These are phyloP conservation scores for Anthoceros angustus DNA, from an alignment of 225 moss, liverwort and hornwort genomes.

Conservation along the genomic window DNA sequence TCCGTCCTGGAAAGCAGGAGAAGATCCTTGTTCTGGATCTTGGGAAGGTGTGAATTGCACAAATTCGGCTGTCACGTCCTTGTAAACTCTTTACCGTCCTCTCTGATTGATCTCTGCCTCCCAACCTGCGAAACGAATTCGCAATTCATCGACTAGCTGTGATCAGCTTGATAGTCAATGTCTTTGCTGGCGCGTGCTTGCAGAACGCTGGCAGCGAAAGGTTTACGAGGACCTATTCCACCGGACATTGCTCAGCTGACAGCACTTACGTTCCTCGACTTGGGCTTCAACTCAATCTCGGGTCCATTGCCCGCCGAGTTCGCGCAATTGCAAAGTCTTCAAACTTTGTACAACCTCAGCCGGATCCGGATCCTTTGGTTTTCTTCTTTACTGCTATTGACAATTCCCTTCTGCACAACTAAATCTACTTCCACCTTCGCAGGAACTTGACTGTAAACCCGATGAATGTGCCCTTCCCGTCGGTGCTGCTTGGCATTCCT, in stretches of 20 bases:
- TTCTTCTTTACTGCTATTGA: background rate
- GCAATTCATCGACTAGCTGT: background rate
- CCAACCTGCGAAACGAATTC: background rate
- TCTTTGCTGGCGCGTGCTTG: background rate
- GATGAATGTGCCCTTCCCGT: background rate
- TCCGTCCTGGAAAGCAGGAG: background rate
- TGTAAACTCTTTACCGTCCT: background rate
- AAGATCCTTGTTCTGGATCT: background rate
- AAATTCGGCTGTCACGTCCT: background rate
- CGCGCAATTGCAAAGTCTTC: background rate
- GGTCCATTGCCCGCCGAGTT: background rate
- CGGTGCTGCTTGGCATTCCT: background rate
- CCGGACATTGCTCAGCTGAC: background rate
- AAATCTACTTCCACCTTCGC: background rate
- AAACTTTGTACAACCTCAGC: background rate
- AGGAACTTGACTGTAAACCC: background rate
- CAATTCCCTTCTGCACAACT: background rate
- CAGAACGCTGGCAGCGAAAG: background rate
- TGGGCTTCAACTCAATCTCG: background rate
- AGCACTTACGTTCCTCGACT: background rate
- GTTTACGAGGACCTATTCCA: background rate
- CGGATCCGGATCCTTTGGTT: background rate
- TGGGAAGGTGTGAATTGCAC: background rate
- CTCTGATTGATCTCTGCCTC: background rate
- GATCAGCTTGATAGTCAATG: background rate